phyloP scores from a whole-genome alignment of 2,329 filamentous ascomycete genomes.

The Penicillium sclerotiorum region DNA sequence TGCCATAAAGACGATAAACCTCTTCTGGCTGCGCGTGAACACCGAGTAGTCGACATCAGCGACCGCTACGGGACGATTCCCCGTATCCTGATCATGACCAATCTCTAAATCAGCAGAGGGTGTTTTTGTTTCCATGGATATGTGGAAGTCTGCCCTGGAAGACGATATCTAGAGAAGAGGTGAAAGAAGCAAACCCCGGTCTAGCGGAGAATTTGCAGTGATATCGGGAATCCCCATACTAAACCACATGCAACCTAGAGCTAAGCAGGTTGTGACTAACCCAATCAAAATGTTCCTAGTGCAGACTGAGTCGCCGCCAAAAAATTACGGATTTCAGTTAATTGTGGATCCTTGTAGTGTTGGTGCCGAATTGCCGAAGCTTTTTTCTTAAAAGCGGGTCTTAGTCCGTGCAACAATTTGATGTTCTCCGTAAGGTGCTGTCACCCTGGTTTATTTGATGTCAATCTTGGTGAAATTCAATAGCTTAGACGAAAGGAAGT shows the following conservation, averaged over 20 bases:
- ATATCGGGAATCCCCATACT: too few species aligned
- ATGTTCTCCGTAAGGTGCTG: too few species aligned
- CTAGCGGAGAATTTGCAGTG: too few species aligned
- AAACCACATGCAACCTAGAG: not conserved
- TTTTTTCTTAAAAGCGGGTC: conserved; percentile 1
- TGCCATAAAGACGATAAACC: conserved; percentile 32
- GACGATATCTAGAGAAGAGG: too few species aligned
- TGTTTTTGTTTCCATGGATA: conserved; percentile 2
- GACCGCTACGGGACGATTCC: conserved; percentile 6
- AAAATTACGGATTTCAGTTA: not conserved
- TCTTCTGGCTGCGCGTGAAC: conserved; percentile 33
- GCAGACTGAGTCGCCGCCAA: not conserved
- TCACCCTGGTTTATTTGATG: too few species aligned
- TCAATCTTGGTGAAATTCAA: too few species aligned
- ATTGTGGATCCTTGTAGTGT: conserved; percentile 1
- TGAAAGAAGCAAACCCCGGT: too few species aligned
- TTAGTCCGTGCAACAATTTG: too few species aligned
- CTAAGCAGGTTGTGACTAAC: not conserved
- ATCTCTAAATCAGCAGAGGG: conserved; percentile 7
- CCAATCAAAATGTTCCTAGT: not conserved
- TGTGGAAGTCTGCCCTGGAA: not conserved
- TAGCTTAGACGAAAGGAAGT: too few species aligned
- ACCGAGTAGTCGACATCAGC: conserved; percentile 33
- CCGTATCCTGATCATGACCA: conserved; percentile 8
- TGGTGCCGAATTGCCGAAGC: conserved; percentile 24